Conservation (phyloP, 2,329 filamentous ascomycete genomes). For the Ceratocystiopsis minuta region DNA sequence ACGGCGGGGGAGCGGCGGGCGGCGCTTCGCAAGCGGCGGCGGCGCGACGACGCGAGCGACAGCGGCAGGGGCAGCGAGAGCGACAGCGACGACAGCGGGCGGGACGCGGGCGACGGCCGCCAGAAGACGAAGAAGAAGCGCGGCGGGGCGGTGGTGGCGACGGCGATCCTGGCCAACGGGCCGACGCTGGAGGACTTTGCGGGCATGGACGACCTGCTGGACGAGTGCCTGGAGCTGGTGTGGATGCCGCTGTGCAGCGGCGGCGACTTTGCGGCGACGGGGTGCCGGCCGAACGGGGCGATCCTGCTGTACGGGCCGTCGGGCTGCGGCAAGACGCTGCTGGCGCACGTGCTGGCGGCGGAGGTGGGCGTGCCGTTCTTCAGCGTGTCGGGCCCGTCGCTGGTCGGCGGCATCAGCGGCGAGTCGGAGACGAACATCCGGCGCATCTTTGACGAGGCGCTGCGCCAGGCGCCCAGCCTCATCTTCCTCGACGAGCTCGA, state of each 20-base stretch:
- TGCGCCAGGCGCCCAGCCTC: conserved; percentile 67
- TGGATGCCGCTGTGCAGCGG: conserved; percentile 55
- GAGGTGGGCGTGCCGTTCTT: conserved; percentile 62
- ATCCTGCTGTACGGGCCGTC: conserved; percentile 69
- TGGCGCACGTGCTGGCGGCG: conserved; percentile 63
- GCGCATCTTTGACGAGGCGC: conserved; percentile 76
- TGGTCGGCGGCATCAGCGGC: conserved; percentile 75
- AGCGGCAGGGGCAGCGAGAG: background rate
- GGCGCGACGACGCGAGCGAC: conserved; percentile 21
- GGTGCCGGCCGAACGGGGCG: conserved; percentile 53
- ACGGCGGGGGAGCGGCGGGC: conserved; percentile 1
- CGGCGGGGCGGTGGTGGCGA: conserved; percentile 34
- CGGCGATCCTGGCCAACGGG: conserved; percentile 44
- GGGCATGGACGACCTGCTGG: conserved; percentile 55
- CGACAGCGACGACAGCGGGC: conserved; percentile 14
- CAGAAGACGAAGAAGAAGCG: conserved; percentile 16
- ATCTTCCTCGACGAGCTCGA: conserved; percentile 90
- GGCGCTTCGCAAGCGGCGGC: conserved; percentile 3
- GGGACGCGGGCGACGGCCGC: too few relatives aligned
- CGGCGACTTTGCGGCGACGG: conserved; percentile 44
- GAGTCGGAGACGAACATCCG: conserved; percentile 77
- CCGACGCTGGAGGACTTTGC: conserved; percentile 55
- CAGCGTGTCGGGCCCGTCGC: conserved; percentile 61
- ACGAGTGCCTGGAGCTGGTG: conserved; percentile 51
- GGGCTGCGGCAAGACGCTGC: conserved; percentile 73